Evolutionary conservation across 345 rosid genomes (phyloP).

Genomic region (Luvunga scandens): DNA sequence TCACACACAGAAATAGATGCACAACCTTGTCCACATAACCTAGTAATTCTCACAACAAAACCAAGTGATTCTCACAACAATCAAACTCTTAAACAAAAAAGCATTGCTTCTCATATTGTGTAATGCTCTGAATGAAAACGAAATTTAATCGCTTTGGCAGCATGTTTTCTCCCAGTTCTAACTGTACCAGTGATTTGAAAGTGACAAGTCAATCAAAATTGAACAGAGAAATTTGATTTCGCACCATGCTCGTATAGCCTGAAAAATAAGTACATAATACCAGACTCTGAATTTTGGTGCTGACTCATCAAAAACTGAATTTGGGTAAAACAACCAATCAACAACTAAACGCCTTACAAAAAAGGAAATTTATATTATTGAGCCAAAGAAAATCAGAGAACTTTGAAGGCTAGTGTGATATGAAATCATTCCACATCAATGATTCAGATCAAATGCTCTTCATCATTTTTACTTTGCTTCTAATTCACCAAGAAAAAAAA

Average conservation of each 20-base stretch:
- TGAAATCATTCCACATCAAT: constrained; percentile 27
- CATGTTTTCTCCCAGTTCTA: constrained; percentile 17
- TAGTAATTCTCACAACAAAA: neutral
- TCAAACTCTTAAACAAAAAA: neutral
- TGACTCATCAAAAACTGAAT: neutral
- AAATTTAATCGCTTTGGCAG: neutral
- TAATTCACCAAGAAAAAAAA: neutral
- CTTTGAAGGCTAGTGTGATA: constrained; percentile 34
- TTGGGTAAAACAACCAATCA: neutral
- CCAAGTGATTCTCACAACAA: neutral
- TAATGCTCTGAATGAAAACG: neutral
- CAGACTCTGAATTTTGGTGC: constrained; percentile 33
- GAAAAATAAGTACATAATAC: constrained; percentile 3
- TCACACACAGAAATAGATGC: too few species aligned
- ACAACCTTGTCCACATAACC: neutral
- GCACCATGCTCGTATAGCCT: constrained; percentile 38
- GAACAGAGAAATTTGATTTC: constrained; percentile 1
- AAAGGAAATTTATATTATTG: too few species aligned
- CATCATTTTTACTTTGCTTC: constrained; percentile 26
- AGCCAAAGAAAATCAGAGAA: constrained; percentile 40
- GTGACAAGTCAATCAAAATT: neutral
- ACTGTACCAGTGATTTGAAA: neutral
- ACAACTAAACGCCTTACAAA: neutral
- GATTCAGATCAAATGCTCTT: constrained; percentile 22
- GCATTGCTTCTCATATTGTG: neutral